phyloP scores from a whole-genome alignment of 352 stramenopile genomes.

The Pythium coloratum region DNA sequence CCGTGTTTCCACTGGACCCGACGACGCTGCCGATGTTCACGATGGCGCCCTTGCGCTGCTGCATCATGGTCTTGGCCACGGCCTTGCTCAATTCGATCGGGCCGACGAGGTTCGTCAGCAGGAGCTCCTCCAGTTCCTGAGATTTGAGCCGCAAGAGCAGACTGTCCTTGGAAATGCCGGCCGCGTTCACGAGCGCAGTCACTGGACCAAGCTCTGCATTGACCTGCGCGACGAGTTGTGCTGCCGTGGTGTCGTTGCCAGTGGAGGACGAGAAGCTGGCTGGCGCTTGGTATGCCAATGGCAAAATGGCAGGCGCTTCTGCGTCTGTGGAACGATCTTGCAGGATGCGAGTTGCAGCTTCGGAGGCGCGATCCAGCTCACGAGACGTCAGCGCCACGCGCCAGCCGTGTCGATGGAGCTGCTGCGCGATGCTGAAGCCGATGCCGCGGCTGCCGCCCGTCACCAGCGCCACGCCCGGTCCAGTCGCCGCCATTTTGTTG shows the following conservation, averaged over 20 bases:
- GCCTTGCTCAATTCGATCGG: conserved; percentile 76
- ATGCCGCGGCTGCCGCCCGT: conserved; percentile 82
- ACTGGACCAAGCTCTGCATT: conserved; percentile 38
- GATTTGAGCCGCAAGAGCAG: conserved; percentile 67
- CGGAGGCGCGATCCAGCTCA: conserved; percentile 47
- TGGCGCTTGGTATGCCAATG: conserved; percentile 61
- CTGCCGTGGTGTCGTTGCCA: conserved; percentile 19
- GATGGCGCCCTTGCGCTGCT: conserved; percentile 55
- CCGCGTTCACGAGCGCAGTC: conserved; percentile 72
- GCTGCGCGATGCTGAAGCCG: conserved; percentile 64
- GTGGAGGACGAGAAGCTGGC: conserved; percentile 14
- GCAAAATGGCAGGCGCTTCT: conserved; percentile 32
- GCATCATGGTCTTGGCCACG: conserved; percentile 76
- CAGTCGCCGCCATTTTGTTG: conserved; percentile 8
- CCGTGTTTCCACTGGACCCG: conserved; percentile 65
- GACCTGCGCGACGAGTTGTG: conserved; percentile 47
- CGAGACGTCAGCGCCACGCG: conserved; percentile 73
- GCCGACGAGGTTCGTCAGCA: conserved; percentile 77
- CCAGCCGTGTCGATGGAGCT: conserved; percentile 67
- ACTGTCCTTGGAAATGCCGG: conserved; percentile 66
- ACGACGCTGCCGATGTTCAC: conserved; percentile 88
- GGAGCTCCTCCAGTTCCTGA: conserved; percentile 60
- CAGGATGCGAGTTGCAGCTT: conserved; percentile 47
- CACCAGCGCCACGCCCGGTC: conserved; percentile 47
- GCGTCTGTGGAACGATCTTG: not conserved